Base-by-base conservation (phyloP, 306 rosid species). In the Clitoria ternatea region DNA sequence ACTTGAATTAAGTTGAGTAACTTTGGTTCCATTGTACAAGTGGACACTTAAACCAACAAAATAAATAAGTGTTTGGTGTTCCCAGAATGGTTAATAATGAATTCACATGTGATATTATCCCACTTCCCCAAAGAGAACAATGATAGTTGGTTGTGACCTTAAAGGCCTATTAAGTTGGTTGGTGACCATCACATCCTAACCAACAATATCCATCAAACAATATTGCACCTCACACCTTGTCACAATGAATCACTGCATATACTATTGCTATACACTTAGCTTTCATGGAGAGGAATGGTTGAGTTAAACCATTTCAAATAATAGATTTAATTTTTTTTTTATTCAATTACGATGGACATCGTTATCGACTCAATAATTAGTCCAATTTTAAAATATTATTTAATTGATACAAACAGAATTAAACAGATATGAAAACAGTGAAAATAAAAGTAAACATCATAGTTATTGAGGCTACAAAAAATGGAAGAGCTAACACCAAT, bases 141-240 rank as follows among this genome's bases (percentile, higher is more conserved):
- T 61, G 22, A 77, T 39, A 30, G 49, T 29, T 43, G 14, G 63
- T 59, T 67, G 74, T 18, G 63, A 66, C 22, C 69, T 55, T 76
- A 49, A 66, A 23, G 80, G 70, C 24, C 42, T n/a, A 22, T 75
- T 32, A 55, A 55, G 59, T 7, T 48, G 43, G 76, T 70, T 19
- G 67, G 72, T 69, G 77, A 61, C 19, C 66, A 68, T 76, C 70
- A 67, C 54, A 67, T 76, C 75, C 36, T 40, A 74, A 52, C 73
- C 1, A 74, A 64, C 45, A 29, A 9, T n/a, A n/a, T 22, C 24
- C 24, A 17, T 23, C 27, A 68, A 27, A 42, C 13, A 67, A 68
- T 4, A 53, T 35, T 4, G 60, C 15, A 9, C 14, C 45, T 13
- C 44, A 18, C 14, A 57, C n/a, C n/a, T 4, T 24, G 61, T 24